phyloP scores from a whole-genome alignment of 1,284 basidiomycete genomes.

The Ustilago nuda region DNA sequence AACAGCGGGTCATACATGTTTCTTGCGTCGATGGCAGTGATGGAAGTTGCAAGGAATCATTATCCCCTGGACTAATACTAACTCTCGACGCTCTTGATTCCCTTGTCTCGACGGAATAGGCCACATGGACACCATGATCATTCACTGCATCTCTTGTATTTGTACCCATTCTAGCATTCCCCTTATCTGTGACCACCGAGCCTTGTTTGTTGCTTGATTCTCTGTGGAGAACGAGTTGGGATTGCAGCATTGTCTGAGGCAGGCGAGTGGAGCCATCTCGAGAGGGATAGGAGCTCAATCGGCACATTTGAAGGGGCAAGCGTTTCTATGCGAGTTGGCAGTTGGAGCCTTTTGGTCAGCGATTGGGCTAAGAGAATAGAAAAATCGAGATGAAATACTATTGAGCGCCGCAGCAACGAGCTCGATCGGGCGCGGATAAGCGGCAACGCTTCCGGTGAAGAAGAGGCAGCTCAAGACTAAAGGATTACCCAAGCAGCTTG shows the following conservation, averaged over 20 bases:
- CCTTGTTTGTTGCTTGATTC: not conserved
- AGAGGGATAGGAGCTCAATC: not conserved
- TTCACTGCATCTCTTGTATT: constrained; percentile 14
- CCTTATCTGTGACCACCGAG: not conserved
- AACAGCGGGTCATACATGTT: not conserved
- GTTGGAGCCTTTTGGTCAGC: not conserved
- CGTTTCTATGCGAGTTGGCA: not conserved
- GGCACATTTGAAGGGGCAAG: not conserved
- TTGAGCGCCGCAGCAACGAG: not conserved
- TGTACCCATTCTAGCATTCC: constrained; percentile 13
- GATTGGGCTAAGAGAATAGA: not conserved
- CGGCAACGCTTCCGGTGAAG: not conserved
- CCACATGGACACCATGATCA: not conserved
- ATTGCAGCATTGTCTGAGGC: not conserved
- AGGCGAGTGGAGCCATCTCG: not conserved
- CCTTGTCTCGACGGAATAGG: not conserved
- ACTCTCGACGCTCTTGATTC: not conserved
- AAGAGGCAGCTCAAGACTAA: not conserved
- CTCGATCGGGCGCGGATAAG: not conserved
- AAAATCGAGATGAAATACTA: not conserved
- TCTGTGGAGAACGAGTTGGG: too few relatives aligned
- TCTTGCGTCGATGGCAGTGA: not conserved
- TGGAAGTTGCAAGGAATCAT: not conserved
- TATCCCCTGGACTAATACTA: not conserved
- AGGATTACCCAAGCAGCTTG: not conserved